These are phyloP conservation scores for Penicillium olsonii DNA, from an alignment of 2,329 filamentous ascomycete species.

Conservation along the genomic window DNA sequence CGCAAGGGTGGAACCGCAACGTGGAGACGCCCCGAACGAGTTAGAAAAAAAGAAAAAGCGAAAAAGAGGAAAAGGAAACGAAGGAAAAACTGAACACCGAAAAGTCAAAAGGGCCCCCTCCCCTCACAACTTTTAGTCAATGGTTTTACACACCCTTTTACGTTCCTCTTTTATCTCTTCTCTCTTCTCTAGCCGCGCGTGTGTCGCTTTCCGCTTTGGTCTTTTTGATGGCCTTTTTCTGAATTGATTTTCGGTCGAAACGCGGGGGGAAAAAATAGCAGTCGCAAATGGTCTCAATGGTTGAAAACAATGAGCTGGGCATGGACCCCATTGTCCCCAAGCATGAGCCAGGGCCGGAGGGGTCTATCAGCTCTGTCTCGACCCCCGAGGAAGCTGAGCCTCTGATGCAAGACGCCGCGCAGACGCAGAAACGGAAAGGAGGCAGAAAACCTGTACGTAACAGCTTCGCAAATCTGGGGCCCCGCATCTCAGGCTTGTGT, in stretches of 20 bases:
- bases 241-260: too few relatives aligned
- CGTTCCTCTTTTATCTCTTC: constrained; percentile 41
- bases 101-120: constrained; percentile 21
- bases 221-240: constrained; percentile 4
- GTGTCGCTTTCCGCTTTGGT: constrained; percentile 23
- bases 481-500: constrained; percentile 26
- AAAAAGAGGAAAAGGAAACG: constrained; percentile 10
- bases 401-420: constrained; percentile 45
- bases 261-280: too few relatives aligned
- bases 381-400: constrained; percentile 48
- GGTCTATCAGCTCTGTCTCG: constrained; percentile 48
- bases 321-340: constrained; percentile 32
- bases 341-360: constrained; percentile 32
- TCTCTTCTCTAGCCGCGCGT: constrained; percentile 45
- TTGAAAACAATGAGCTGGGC: constrained; percentile 44
- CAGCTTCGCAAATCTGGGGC: constrained; percentile 29
- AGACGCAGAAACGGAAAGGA: constrained; percentile 86
- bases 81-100: too few relatives aligned
- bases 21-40: constrained; percentile 11
- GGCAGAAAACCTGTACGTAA: constrained; percentile 88
- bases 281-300: constrained; percentile 47
- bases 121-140: constrained; percentile 37
- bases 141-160: constrained; percentile 43
- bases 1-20: constrained; percentile 17
- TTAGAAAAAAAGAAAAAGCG: constrained; percentile 5